Base-by-base conservation (phyloP, 2,329 filamentous ascomycete genomes). In the Elsinoe batatas region DNA sequence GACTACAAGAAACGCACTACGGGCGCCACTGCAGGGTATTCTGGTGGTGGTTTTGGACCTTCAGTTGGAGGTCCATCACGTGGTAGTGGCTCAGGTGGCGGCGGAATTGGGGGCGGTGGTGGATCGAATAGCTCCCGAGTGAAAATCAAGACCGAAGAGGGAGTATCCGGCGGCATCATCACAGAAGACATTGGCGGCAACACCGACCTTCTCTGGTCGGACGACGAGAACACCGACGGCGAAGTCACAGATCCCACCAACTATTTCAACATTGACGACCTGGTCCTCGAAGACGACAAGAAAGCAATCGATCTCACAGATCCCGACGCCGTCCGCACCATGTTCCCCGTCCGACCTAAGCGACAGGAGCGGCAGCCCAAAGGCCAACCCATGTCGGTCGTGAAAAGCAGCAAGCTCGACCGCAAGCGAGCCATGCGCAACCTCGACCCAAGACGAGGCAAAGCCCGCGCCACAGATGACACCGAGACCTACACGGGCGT, bases 181-280 rank as follows among this genome's bases (percentile, higher is more conserved):
- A 64, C 66, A 37, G 57, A 61, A 11, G 62, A 66, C 55, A 65
- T 72, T 56, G 71, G 71, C 8, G 72, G 69, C 15, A 69, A 74
- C 54, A 69, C 73, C 5, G 74, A 74, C 10, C 47, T 51, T 20
- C 32, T 51, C 32, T 75, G 74, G 33, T 76, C 77, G 47, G 77
- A 80, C 20, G 74, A 76, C 35, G 71, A 74, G 55, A 78, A 77
- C 30, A 70, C 74, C 40, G 67, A 70, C 20, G 73, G 69, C 20
- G 70, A 72, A 38, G 71, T 76, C 53, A 13, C 18, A 13, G 47
- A 20, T 2, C 47, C 47, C 35, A 18, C 47, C 12, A 33, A 35
- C 4, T 51, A 15, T 33, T 69, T 76, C 54, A 76, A 80, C 59
- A 79, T 84, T 56, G 80, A 84, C 60, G 67, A 74, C n/a, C 77